Conservation (phyloP, 805 yeast genomes). For the Zygotorulaspora florentina region DNA sequence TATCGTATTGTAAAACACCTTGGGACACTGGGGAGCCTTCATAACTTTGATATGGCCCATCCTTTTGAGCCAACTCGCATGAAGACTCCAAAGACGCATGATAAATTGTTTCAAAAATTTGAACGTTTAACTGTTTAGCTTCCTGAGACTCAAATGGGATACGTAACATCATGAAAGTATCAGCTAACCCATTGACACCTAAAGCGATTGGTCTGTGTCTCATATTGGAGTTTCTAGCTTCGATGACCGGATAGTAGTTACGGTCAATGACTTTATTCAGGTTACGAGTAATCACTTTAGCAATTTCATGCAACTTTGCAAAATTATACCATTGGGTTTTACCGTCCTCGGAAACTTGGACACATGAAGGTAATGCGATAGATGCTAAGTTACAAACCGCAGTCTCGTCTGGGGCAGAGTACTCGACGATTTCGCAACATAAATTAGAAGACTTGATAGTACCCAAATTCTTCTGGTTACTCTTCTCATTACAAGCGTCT, state of each 20-base stretch:
- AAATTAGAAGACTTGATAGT: constrained; percentile 88
- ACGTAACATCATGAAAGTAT: constrained; percentile 72
- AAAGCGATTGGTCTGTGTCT: constrained; percentile 91
- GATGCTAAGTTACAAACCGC: constrained; percentile 96
- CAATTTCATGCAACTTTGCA: constrained; percentile 64
- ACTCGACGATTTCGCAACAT: constrained; percentile 93
- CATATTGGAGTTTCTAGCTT: constrained; percentile 70
- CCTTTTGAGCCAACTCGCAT: constrained; percentile 63
- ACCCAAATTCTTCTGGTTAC: constrained; percentile 90
- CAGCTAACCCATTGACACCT: constrained; percentile 98
- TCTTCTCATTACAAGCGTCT: constrained; percentile 82
- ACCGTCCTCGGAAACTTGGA: constrained; percentile 45
- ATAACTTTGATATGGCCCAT: constrained; percentile 70
- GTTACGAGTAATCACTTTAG: constrained; percentile 75
- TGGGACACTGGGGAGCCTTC: constrained; percentile 86
- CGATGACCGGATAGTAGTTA: constrained; percentile 77
- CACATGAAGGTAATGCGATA: constrained; percentile 77
- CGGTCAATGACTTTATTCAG: constrained; percentile 80
- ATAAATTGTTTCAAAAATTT: constrained; percentile 92
- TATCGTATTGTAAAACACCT: constrained; percentile 79
- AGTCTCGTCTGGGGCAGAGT: constrained; percentile 85
- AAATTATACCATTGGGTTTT: constrained; percentile 60
- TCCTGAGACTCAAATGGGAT: constrained; percentile 80
- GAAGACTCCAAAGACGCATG: constrained; percentile 92
- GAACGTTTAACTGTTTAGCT: constrained; percentile 71